Evolutionary conservation across 1,139 yeast genomes (phyloP), one percentile per base, ranked within the genome.

Genomic region (Magnusiomyces paraingens): DNA sequence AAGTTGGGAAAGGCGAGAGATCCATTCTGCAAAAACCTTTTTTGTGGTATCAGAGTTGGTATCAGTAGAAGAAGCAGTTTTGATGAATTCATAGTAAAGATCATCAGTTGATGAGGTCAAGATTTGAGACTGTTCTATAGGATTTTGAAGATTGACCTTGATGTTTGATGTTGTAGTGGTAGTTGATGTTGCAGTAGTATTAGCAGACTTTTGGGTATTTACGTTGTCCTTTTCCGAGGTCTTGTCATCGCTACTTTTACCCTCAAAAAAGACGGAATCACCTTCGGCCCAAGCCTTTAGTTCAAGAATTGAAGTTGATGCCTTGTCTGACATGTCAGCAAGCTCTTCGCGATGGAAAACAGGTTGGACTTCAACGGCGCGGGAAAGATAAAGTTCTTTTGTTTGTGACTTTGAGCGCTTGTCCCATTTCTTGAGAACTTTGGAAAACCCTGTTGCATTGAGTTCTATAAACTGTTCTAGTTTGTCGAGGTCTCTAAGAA

Each of bases 341-440:
- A 91, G 85, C 62, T 88, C 94, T 59, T 86, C 86, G 60, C 95
- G 81, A 65, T 94, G 95, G 72, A 93, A 93, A 14, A 91, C 95
- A 0, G 99, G 99, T 67, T 93, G 99, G 1, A 93, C 96, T 59
- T 89, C 89, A 11, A 93, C 96, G 0, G 97, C 97, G 0, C 97
- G 84, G 51, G 89, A 84, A 47, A 93, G 77, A 67, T 91, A 93
- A 52, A 93, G 76, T 68, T 93, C 99, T 66, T 90, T 90, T 10
- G 97, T 91, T 62, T 89, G 95, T 1, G 96, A 87, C 64, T 91
- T 90, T 18, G 97, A 89, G 58, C 98, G 77, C 70, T 93, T 93
- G 70, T 93, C 99, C 99, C 99, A 93, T 72, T 93, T 93, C 68
- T 93, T 93, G 62, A 93, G 80, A 38, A 89, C 98, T 70, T 93